Conservation (phyloP, 306 rosid species). For the Canavalia ensiformis region DNA sequence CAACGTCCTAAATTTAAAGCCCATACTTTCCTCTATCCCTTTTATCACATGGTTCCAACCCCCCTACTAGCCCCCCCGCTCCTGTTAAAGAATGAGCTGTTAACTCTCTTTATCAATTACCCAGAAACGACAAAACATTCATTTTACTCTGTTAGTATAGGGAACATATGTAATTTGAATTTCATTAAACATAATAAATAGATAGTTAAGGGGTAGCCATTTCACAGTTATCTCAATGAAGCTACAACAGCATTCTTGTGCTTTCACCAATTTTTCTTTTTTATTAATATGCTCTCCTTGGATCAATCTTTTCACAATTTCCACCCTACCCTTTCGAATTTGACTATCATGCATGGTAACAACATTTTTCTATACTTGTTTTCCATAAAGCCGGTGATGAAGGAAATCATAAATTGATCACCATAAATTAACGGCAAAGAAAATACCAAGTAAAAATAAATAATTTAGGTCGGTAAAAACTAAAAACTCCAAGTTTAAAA, state of each 20-base stretch:
- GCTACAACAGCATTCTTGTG: not conserved
- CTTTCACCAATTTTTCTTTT: not conserved
- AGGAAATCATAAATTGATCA: conserved; percentile 12
- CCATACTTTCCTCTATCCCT: conserved; percentile 47
- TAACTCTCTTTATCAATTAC: conserved; percentile 32
- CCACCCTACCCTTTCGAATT: not conserved
- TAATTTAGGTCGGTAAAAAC: not conserved
- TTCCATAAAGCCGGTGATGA: not conserved
- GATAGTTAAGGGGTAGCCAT: not conserved
- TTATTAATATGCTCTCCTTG: not conserved
- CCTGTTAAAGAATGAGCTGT: conserved; percentile 43
- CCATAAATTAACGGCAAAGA: not conserved
- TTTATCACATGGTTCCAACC: conserved; percentile 57
- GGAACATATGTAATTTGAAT: not conserved
- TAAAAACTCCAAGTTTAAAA: no score
- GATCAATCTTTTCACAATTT: not conserved
- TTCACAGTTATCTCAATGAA: not conserved
- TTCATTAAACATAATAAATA: not conserved
- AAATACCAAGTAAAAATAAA: not conserved
- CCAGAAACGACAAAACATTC: conserved; percentile 39
- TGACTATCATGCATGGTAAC: not conserved
- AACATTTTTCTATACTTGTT: not conserved
- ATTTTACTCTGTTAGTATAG: not conserved
- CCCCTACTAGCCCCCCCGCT: conserved; percentile 5
- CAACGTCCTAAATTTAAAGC: conserved; percentile 44